Base-by-base conservation (phyloP, 129 eudicot species). In the Scalesia atractyloides region DNA sequence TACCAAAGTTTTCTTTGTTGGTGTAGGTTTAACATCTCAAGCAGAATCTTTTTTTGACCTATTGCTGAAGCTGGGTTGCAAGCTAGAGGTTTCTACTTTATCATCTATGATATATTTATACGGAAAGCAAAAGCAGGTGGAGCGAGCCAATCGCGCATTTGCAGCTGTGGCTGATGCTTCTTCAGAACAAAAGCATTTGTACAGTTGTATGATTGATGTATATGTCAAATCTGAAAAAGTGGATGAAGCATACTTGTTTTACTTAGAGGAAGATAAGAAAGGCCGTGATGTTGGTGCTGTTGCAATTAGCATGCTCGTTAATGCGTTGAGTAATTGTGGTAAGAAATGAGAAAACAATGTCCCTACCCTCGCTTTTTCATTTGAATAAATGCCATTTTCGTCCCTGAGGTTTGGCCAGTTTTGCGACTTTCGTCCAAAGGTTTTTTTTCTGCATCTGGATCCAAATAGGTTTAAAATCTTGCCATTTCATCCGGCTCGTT, bases 221-320 rank as follows among this genome's bases (percentile, higher is more conserved):
- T 87, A 69, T 76, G 78, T 51, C 43, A 82, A 79, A 69, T 84
- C 86, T 68, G 81, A 63, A 5, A 82, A 79, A 74, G 78, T 75
- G 70, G 90, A 79, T 20, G 89, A 85, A 14, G 98, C 90, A 26
- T 87, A 89, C 76, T 44, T 78, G 72, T 81, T 89, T 74, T 93
- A 78, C 78, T 82, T 73, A 76, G 85, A 93, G 79, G 82, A 81
- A 71, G 60, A 52, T 44, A 20, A 17, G 36, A 80, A 77, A 81
- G 96, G 91, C 53, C 70, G 76, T 63, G 79, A 79, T 76, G 26
- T 87, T 61, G 91, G 92, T 71, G 86, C 84, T 68, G 86, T 93
- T 76, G 88, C 95, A 66, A 79, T 93, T 77, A 93, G 97, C 89
- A 83, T 83, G 81, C 89, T 89, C 24, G 98, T 93, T 82, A 89